Evolutionary conservation across 768 basidiomycete genomes (phyloP).

Genomic region (Kwoniella sp.): DNA sequence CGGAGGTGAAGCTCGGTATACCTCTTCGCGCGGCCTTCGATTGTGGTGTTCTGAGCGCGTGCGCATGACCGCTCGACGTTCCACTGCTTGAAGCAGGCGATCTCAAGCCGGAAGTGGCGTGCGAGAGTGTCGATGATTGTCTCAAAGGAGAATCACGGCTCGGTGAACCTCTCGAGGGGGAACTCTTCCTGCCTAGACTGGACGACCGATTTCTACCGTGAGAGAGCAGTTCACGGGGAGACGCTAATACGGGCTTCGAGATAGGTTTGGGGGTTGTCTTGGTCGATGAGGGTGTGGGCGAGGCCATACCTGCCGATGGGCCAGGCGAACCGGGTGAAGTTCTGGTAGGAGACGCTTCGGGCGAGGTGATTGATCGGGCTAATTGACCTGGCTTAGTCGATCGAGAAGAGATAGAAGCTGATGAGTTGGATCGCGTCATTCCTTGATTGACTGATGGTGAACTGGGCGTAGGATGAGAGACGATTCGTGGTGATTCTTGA

Average conservation of each 20-base stretch:
- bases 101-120: conserved; percentile 10
- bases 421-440: conserved; percentile 22
- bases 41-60: conserved; percentile 23
- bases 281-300: conserved; percentile 12
- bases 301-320: not conserved
- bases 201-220: conserved; percentile 19
- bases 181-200: conserved; percentile 21
- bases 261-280: conserved; percentile 8
- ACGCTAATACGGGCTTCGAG: conserved; percentile 1
- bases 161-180: conserved; percentile 32
- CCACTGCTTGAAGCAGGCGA: conserved; percentile 20
- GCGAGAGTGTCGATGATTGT: conserved; percentile 21
- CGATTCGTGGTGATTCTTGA: conserved; percentile 56
- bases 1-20: not conserved
- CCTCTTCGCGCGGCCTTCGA: conserved; percentile 19
- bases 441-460: conserved; percentile 48
- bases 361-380: conserved; percentile 13
- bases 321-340: not conserved
- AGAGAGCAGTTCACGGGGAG: conserved; percentile 25
- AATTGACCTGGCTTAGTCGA: not conserved
- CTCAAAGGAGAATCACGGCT: conserved; percentile 30
- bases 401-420: conserved; percentile 10
- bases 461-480: conserved; percentile 52
- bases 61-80: not conserved
- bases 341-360: conserved; percentile 11